These are phyloP conservation scores for Melaleuca quinquenervia DNA, from an alignment of 345 rosid genomes.

Conservation along the genomic window DNA sequence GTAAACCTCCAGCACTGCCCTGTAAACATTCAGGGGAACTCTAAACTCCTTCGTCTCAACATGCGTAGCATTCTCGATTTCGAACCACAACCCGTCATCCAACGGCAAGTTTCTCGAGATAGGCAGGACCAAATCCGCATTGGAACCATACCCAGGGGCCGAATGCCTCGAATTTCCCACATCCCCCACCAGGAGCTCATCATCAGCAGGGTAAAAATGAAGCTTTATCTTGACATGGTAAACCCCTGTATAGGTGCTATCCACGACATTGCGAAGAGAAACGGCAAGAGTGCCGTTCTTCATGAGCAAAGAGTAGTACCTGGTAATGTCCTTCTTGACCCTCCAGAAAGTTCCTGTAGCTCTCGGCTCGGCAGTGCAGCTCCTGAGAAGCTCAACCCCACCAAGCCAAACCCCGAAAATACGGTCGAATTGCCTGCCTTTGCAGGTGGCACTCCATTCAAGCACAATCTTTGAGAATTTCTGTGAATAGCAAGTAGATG, in stretches of 20 bases:
- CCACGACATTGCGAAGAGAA: slow-evolving; percentile 54
- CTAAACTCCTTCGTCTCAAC: too few species aligned
- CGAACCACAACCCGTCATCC: too few species aligned
- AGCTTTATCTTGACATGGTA: slow-evolving; percentile 59
- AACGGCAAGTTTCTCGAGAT: too few species aligned
- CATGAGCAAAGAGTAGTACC: slow-evolving; percentile 60
- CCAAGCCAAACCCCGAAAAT: slow-evolving; percentile 85
- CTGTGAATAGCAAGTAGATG: slow-evolving; percentile 38
- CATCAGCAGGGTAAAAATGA: slow-evolving; percentile 44
- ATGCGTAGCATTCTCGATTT: too few species aligned
- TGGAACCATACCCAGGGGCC: too few species aligned
- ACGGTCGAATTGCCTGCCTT: slow-evolving; percentile 76
- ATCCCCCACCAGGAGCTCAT: not conserved
- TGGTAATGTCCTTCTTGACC: slow-evolving; percentile 67
- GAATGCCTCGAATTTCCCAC: too few species aligned
- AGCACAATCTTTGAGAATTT: slow-evolving; percentile 64
- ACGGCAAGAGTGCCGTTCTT: slow-evolving; percentile 54
- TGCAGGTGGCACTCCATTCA: slow-evolving; percentile 66
- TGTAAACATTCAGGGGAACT: too few species aligned
- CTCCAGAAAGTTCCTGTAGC: slow-evolving; percentile 67
- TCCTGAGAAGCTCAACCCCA: slow-evolving; percentile 85
- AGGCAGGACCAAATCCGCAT: too few species aligned
- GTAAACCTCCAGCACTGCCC: too few species aligned
- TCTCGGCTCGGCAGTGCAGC: slow-evolving; percentile 94
- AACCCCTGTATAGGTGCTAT: slow-evolving; percentile 60